Conservation (phyloP, 2,329 filamentous ascomycete genomes). For the Colletotrichum sp. region DNA sequence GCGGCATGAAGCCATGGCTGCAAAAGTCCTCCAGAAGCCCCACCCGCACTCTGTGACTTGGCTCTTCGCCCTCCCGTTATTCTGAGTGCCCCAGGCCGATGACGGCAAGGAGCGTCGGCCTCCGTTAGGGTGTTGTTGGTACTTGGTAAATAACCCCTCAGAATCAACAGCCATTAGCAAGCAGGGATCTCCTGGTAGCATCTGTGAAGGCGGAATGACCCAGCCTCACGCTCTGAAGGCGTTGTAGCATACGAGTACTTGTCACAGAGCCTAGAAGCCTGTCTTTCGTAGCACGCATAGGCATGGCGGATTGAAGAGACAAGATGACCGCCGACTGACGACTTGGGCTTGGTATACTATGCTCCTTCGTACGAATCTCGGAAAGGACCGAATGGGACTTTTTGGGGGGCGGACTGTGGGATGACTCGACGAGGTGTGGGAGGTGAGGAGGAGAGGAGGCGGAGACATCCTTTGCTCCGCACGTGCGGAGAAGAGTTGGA, state of each 20-base stretch:
- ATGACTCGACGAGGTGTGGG: background rate
- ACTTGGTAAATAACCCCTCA: background rate
- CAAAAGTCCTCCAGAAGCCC: constrained; percentile 9
- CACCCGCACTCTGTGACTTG: background rate
- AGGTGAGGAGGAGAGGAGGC: constrained; percentile 1
- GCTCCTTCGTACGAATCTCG: background rate
- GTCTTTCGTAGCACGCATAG: background rate
- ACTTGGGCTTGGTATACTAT: background rate
- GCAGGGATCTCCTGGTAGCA: background rate
- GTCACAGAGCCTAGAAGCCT: background rate
- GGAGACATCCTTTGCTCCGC: constrained; percentile 8
- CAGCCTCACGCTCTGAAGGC: background rate
- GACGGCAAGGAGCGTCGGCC: background rate
- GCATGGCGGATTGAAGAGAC: background rate
- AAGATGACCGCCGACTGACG: background rate
- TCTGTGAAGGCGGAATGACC: background rate
- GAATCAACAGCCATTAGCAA: background rate
- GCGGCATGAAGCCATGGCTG: background rate
- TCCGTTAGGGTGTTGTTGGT: background rate
- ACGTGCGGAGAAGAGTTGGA: constrained; percentile 15
- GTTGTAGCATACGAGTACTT: background rate
- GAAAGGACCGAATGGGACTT: constrained; percentile 5
- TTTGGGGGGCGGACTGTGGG: background rate
- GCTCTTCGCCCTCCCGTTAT: background rate
- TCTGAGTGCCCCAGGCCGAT: background rate